A percentile compares a stretch with the other conserved stretches of the same genome.
Conservation (phyloP, 2,329 filamentous ascomycete species). For the Tolypocladium capitatum region DNA sequence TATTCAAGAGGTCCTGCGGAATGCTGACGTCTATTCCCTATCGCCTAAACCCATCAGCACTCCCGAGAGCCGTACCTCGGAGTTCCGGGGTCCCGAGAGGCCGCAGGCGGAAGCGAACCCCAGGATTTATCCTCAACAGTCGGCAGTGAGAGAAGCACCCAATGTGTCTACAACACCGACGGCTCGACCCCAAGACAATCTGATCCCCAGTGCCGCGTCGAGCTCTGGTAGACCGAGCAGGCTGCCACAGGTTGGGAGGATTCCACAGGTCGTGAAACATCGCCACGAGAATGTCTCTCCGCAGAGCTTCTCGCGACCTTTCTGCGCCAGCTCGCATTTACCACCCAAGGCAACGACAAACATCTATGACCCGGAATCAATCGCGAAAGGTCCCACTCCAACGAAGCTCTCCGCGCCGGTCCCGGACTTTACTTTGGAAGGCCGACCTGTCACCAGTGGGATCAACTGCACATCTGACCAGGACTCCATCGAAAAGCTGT, state of each 20-base stretch:
- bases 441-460: conserved; percentile 18
- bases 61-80: neutral
- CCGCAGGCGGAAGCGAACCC: neutral
- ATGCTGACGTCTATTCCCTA: conserved; percentile 27
- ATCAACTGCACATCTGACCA: conserved; percentile 17
- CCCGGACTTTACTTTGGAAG: conserved; percentile 23
- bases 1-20: conserved; percentile 33
- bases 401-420: conserved; percentile 24
- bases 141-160: neutral
- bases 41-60: conserved; percentile 3
- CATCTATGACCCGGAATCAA: conserved; percentile 19
- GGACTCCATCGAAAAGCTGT: conserved; percentile 16
- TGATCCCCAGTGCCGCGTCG: neutral
- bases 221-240: conserved; percentile 35
- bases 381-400: conserved; percentile 36
- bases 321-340: conserved; percentile 39
- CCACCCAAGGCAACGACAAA: conserved; percentile 17
- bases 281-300: conserved; percentile 54
- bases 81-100: too few species aligned
- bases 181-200: neutral
- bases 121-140: neutral
- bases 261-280: conserved; percentile 66
- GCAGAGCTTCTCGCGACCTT: conserved; percentile 77
- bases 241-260: conserved; percentile 70
- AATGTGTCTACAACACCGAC: neutral